Conservation (phyloP, 805 yeast genomes). For the Teunomyces atbi region DNA sequence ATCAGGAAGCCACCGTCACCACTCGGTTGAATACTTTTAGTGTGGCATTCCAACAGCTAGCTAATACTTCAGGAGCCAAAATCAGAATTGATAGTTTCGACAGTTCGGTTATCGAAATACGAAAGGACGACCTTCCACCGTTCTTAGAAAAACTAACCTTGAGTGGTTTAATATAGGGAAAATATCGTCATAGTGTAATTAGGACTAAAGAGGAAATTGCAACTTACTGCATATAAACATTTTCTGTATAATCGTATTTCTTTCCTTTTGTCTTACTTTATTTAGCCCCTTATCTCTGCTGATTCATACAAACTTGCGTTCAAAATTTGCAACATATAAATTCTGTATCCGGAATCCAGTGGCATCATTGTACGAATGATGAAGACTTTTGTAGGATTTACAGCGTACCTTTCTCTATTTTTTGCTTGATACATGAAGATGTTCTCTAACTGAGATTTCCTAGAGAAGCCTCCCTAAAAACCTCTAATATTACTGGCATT, state of each 20-base stretch:
- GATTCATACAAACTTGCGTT: too few relatives aligned
- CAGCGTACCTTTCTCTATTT: too few relatives aligned
- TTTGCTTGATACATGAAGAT: too few relatives aligned
- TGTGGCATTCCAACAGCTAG: conserved; percentile 86
- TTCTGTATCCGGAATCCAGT: too few relatives aligned
- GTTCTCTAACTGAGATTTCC: background rate
- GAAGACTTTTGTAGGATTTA: too few relatives aligned
- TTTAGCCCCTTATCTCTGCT: too few relatives aligned
- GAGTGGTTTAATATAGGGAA: conserved; percentile 7
- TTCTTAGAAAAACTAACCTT: conserved; percentile 77
- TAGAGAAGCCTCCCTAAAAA: background rate
- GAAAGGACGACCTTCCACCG: conserved; percentile 83
- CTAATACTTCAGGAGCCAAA: conserved; percentile 79
- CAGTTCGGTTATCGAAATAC: conserved; percentile 85
- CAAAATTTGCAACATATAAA: too few relatives aligned
- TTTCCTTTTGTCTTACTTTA: background rate
- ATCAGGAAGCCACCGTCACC: conserved; percentile 40
- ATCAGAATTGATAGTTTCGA: conserved; percentile 93
- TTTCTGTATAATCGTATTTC: background rate
- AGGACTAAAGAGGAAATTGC: background rate
- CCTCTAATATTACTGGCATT: too few relatives aligned
- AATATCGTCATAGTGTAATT: background rate
- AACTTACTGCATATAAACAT: background rate
- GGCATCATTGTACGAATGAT: too few relatives aligned
- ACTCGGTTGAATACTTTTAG: conserved; percentile 77